Evolutionary conservation across 1,284 basidiomycete genomes (phyloP).

Genomic region (Cryptococcus sp.): DNA sequence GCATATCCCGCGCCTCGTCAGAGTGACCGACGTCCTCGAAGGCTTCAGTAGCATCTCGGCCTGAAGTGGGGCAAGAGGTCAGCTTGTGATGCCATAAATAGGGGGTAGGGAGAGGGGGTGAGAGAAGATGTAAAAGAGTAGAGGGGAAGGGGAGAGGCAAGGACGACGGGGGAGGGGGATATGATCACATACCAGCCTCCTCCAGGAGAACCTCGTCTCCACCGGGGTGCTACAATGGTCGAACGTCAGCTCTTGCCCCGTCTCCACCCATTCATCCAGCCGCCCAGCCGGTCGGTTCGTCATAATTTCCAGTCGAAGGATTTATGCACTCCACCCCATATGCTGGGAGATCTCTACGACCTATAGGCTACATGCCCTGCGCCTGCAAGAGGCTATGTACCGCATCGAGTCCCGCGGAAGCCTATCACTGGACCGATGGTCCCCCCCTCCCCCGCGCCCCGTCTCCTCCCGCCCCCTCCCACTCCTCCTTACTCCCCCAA

Average conservation of each 20-base stretch:
- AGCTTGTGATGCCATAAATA: not conserved
- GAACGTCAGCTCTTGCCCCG: not conserved
- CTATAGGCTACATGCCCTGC: no score
- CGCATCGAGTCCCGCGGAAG: no score
- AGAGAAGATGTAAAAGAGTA: not conserved
- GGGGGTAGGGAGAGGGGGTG: not conserved
- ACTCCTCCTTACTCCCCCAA: not conserved
- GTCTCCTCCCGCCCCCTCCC: not conserved
- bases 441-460: not conserved
- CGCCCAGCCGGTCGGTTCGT: not conserved
- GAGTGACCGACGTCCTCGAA: slow-evolving; percentile 99
- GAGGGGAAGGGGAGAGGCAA: slow-evolving; percentile 5
- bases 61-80: slow-evolving; percentile 14
- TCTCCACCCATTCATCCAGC: not conserved
- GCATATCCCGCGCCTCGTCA: slow-evolving; percentile 89
- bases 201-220: slow-evolving; percentile 95
- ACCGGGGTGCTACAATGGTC: slow-evolving; percentile 74
- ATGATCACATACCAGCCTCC: slow-evolving; percentile 77
- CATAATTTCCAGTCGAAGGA: no score
- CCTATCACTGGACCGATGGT: no score
- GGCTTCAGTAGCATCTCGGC: slow-evolving; percentile 92
- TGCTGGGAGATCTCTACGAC: no score
- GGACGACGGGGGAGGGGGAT: no score
- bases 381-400: no score
- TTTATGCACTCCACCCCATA: no score